These are phyloP conservation scores for Alternaria solani DNA, from an alignment of 2,329 filamentous ascomycete genomes.

Conservation along the genomic window DNA sequence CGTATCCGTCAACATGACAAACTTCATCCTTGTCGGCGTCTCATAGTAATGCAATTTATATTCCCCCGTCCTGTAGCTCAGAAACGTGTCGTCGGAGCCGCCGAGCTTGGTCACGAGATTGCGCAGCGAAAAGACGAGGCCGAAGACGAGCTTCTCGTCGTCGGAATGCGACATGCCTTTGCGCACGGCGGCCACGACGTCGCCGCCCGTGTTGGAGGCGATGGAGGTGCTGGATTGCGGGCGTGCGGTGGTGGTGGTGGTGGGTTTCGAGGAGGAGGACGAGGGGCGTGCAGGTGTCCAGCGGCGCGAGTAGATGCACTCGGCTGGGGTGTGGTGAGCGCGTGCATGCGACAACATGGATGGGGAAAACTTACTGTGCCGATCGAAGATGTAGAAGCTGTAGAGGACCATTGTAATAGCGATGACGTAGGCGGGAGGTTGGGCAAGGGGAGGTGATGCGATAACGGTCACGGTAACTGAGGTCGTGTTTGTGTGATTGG, in stretches of 20 bases:
- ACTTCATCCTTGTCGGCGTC: conserved; percentile 93
- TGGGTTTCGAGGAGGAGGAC: conserved; percentile 54
- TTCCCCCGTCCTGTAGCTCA: conserved; percentile 89
- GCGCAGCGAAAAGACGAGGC: conserved; percentile 92
- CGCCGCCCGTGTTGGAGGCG: conserved; percentile 51
- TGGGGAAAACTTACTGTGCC: conserved; percentile 75
- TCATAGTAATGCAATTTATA: conserved; percentile 99
- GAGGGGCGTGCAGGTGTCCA: conserved; percentile 69
- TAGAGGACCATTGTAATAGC: conserved; percentile 80
- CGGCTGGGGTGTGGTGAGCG: conserved; percentile 66
- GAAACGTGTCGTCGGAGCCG: conserved; percentile 89
- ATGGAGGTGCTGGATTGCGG: conserved; percentile 59
- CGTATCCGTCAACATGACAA: conserved; percentile 95
- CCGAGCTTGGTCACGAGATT: conserved; percentile 97
- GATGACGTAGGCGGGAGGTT: neutral
- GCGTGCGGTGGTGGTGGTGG: conserved; percentile 45
- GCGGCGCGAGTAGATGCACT: conserved; percentile 93
- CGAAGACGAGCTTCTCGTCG: conserved; percentile 96
- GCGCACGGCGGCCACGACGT: conserved; percentile 39
- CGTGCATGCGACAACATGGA: neutral
- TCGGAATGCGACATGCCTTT: conserved; percentile 69
- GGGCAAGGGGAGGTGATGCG: neutral
- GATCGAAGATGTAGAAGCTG: conserved; percentile 98
- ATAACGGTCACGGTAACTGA: no score
- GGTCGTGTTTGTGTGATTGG: neutral